These are phyloP conservation scores for Penicillium fuscoglaucum DNA, from an alignment of 2,329 filamentous ascomycete genomes.

Conservation along the genomic window DNA sequence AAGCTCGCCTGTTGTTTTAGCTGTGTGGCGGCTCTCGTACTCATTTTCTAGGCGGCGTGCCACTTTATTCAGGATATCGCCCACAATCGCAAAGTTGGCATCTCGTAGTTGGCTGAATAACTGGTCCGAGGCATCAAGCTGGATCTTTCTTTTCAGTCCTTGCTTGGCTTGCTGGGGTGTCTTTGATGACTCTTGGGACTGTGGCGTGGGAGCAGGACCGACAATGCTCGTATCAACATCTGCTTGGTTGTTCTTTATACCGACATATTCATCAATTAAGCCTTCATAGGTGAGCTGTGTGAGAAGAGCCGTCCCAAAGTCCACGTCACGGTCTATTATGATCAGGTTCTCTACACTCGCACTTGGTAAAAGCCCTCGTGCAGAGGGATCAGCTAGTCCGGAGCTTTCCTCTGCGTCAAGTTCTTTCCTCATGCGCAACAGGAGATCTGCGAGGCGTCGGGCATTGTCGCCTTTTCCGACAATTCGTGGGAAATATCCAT, in stretches of 20 bases:
- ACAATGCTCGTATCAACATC: conserved; percentile 91
- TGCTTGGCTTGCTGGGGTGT: conserved; percentile 53
- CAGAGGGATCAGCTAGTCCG: conserved; percentile 55
- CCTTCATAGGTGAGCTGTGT: conserved; percentile 97
- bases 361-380: conserved; percentile 75
- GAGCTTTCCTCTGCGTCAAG: conserved; percentile 74
- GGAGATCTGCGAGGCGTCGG: conserved; percentile 79
- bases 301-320: conserved; percentile 86
- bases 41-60: conserved; percentile 82
- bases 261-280: conserved; percentile 88
- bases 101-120: conserved; percentile 86
- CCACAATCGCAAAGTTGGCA: conserved; percentile 93
- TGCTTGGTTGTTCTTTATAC: conserved; percentile 87
- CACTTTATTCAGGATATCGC: conserved; percentile 82
- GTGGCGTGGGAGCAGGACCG: conserved; percentile 61
- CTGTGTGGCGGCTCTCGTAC: conserved; percentile 82
- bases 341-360: conserved; percentile 86
- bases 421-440: conserved; percentile 90
- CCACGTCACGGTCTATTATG: conserved; percentile 91
- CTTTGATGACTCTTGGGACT: conserved; percentile 56
- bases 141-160: conserved; percentile 80
- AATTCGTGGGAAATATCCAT: conserved; percentile 92
- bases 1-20: conserved; percentile 86
- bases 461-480: conserved; percentile 95
- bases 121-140: conserved; percentile 84